Evolutionary conservation across 2,329 filamentous ascomycete species (phyloP).

Genomic region (Trichoderma gracile): DNA sequence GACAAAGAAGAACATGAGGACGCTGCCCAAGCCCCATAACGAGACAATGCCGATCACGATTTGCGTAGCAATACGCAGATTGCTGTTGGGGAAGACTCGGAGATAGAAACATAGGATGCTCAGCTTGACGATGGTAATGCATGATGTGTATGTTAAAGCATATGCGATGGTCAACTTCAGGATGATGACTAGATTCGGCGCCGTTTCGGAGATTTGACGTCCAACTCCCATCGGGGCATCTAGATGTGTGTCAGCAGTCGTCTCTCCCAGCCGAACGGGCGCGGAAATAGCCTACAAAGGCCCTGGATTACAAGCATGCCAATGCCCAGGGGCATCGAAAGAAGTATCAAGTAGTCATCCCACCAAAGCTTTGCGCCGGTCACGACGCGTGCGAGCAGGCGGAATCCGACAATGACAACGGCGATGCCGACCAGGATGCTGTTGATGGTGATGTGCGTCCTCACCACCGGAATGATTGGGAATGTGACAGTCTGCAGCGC

Average conservation of each 20-base stretch:
- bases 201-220: constrained; percentile 30
- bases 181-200: constrained; percentile 32
- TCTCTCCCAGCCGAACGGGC: not conserved
- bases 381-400: constrained; percentile 34
- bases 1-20: constrained; percentile 34
- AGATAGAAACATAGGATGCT: constrained; percentile 46
- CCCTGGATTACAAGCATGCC: constrained; percentile 37
- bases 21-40: constrained; percentile 33
- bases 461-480: not conserved
- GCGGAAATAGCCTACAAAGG: constrained; percentile 32
- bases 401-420: constrained; percentile 31
- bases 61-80: constrained; percentile 36
- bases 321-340: constrained; percentile 37
- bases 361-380: constrained; percentile 36
- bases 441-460: constrained; percentile 6
- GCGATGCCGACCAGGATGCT: constrained; percentile 28
- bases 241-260: constrained; percentile 6
- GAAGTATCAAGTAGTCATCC: constrained; percentile 43
- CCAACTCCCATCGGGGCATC: constrained; percentile 34
- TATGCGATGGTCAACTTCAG: constrained; percentile 40
- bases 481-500: constrained; percentile 10
- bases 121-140: constrained; percentile 42
- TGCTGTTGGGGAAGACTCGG: constrained; percentile 42
- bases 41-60: constrained; percentile 36
- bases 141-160: constrained; percentile 41